Evolutionary conservation across 2,329 filamentous ascomycete species (phyloP), one percentile per base, ranked within the genome.

Genomic region (Apiospora marii): DNA sequence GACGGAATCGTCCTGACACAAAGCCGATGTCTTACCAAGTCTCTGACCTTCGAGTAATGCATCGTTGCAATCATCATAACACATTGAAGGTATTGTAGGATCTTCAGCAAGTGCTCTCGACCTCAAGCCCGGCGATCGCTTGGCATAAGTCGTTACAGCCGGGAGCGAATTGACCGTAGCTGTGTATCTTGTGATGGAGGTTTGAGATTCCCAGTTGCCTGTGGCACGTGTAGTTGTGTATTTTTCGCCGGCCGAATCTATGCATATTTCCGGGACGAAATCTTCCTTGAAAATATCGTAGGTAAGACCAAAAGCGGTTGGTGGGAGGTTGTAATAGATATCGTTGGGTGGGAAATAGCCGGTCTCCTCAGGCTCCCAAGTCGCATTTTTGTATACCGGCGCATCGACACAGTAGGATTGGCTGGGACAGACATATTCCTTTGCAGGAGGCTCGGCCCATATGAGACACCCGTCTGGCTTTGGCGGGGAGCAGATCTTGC

Each of bases 301-400:
- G 69, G 85, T 87, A 22, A 93, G 82, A 5, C 91, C 91, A 72
- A 93, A 94, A 0, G 85, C 85, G 1, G 84, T 79, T 0, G 92
- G 89, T 71, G 91, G 84, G n/a, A 93, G 84, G 73, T 93, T 87
- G 82, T 91, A 93, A 78, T 92, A 93, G 4, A n/a, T 87, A 89
- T 0, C 84, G 78, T 0, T 84, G 0, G 87, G 84, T 1, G 87
- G 87, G 74, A 87, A 91, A 77, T 88, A 90, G 22, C 81, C 74
- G 0, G 87, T 89, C 61, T 83, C 72, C 71, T 85, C 84, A 1
- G 79, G 75, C 0, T 80, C 76, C 89, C 88, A 91, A 0, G 76
- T 77, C 0, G 84, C 79, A 0, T 75, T 75, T 1, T 77, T 76
- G 73, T 82, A 79, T 0, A 77, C 72, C 0, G 86, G 87, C 13